These are phyloP conservation scores for Hylodesmum podocarpum DNA, from an alignment of 306 rosid species.

Conservation along the genomic window DNA sequence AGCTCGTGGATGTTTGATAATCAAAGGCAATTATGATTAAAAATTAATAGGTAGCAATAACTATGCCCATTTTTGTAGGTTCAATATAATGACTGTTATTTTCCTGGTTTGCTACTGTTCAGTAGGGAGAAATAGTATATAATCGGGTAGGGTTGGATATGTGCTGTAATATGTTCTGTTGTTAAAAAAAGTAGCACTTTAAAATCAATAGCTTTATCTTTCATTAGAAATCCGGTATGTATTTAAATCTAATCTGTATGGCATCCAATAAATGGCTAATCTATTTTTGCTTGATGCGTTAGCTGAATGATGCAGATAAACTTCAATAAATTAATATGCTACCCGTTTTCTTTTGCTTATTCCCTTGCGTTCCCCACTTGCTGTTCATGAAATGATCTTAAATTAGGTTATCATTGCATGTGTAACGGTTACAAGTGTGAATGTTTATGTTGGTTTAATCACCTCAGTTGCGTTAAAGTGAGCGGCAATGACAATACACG, in stretches of 20 bases:
- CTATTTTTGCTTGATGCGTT: neutral
- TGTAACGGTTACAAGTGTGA: neutral
- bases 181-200: conserved; percentile 14
- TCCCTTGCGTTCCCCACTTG: neutral
- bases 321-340: neutral
- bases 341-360: neutral
- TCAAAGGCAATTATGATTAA: conserved; percentile 8
- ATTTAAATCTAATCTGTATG: neutral
- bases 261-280: conserved; percentile 14
- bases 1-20: conserved; percentile 17
- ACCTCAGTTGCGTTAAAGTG: neutral
- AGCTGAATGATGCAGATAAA: neutral
- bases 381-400: too few species aligned
- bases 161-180: conserved; percentile 33
- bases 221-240: neutral
- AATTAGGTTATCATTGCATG: too few species aligned
- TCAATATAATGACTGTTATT: conserved; percentile 14
- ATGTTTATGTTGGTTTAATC: neutral
- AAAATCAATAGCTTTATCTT: neutral
- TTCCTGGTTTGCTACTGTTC: conserved; percentile 30
- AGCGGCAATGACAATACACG: too few species aligned
- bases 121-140: conserved; percentile 12
- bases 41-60: neutral
- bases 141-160: conserved; percentile 26
- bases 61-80: conserved; percentile 37